These are phyloP conservation scores for Colletotrichum noveboracense DNA, from an alignment of 2,329 filamentous ascomycete species.

Conservation along the genomic window DNA sequence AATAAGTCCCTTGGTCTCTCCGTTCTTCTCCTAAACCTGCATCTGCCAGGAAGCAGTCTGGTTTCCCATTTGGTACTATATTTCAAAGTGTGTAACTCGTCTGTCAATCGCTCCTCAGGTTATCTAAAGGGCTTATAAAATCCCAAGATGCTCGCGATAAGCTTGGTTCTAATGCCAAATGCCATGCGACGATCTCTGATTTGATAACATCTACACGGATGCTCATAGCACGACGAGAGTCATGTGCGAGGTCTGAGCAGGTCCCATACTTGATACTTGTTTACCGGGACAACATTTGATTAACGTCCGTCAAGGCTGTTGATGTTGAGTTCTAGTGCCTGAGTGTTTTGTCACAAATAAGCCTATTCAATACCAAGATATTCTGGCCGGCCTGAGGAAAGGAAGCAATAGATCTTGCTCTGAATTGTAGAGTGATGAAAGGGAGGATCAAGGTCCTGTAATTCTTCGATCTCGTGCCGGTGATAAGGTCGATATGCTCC, in stretches of 20 bases:
- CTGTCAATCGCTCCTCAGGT: neutral
- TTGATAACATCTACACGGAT: neutral
- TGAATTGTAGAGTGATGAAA: neutral
- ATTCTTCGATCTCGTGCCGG: fast-evolving
- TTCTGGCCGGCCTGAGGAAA: neutral
- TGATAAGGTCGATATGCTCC: fast-evolving
- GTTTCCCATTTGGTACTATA: neutral
- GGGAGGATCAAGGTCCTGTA: fast-evolving
- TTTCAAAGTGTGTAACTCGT: neutral
- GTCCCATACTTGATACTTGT: fast-evolving
- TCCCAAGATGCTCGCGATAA: neutral
- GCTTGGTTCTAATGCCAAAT: neutral
- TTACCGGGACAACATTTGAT: neutral
- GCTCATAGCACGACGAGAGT: neutral
- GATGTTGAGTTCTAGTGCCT: fast-evolving
- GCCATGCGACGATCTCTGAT: neutral
- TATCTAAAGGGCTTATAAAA: neutral
- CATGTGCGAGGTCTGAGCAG: neutral
- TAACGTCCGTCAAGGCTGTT: neutral
- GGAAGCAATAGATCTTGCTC: fast-evolving
- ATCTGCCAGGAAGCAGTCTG: neutral
- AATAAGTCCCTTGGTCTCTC: neutral
- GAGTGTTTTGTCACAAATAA: neutral
- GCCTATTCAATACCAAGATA: neutral
- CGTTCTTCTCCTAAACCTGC: neutral